A percentile compares a stretch with the other conserved stretches of the same genome.
These are phyloP conservation scores for Cymodocea nodosa DNA, from an alignment of 116 monocot genomes.

Conservation along the genomic window DNA sequence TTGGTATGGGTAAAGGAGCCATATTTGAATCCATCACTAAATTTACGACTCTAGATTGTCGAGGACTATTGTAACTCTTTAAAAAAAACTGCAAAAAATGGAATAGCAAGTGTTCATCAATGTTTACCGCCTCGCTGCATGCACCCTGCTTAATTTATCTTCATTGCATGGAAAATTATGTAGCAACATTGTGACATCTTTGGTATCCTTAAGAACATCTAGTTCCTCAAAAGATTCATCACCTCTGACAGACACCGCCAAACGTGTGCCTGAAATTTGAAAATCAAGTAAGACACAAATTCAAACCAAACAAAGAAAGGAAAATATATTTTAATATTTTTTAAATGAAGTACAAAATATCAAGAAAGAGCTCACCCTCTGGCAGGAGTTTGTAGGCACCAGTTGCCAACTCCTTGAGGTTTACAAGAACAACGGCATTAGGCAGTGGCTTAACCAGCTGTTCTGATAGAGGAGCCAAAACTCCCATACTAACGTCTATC, in stretches of 20 bases:
- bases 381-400: constrained; percentile 89
- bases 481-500: constrained; percentile 94
- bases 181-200: constrained; percentile 78
- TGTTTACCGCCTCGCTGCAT: constrained; percentile 82
- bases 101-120: neutral
- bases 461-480: constrained; percentile 84
- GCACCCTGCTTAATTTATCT: constrained; percentile 73
- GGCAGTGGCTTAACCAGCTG: constrained; percentile 94
- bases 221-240: constrained; percentile 86
- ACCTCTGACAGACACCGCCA: constrained; percentile 77
- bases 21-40: too few species aligned
- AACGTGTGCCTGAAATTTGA: constrained; percentile 56
- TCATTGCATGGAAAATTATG: constrained; percentile 65
- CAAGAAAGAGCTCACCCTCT: constrained; percentile 38
- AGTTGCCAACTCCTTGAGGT: constrained; percentile 74
- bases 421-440: constrained; percentile 82
- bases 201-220: constrained; percentile 48
- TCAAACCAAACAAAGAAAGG: neutral
- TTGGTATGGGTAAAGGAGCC: too few species aligned
- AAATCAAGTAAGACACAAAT: neutral
- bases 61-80: too few species aligned
- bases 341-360: neutral
- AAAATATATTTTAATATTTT: neutral
- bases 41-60: too few species aligned
- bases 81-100: neutral